Conservation (phyloP, 352 stramenopile species). For the Phytophthora pseudosyringae region DNA sequence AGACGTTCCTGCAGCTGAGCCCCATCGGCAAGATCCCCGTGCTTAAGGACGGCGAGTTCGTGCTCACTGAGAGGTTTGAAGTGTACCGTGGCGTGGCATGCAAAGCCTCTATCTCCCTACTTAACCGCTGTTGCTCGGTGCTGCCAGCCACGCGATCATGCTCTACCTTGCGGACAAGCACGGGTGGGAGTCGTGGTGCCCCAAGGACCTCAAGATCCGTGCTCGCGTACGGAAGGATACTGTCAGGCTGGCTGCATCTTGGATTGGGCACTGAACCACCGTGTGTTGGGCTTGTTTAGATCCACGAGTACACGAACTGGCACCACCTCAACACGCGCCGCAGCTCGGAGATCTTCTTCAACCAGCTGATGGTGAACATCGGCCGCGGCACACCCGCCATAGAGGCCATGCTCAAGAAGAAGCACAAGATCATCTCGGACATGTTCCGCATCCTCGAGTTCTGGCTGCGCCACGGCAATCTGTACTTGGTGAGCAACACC, state of each 20-base stretch:
- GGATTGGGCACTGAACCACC: not conserved
- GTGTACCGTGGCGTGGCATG: not conserved
- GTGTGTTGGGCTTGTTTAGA: slow-evolving; percentile 35
- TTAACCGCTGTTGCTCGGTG: not conserved
- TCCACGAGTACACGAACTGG: slow-evolving; percentile 85
- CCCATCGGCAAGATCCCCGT: slow-evolving; percentile 76
- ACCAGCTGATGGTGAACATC: slow-evolving; percentile 66
- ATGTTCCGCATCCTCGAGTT: slow-evolving; percentile 76
- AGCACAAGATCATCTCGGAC: slow-evolving; percentile 57
- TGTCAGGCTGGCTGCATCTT: not conserved
- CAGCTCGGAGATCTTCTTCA: slow-evolving; percentile 70
- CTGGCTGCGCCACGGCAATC: slow-evolving; percentile 66
- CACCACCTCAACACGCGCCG: slow-evolving; percentile 75
- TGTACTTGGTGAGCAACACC: slow-evolving; percentile 62
- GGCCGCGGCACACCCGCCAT: slow-evolving; percentile 51
- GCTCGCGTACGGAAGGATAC: slow-evolving; percentile 49
- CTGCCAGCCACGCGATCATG: slow-evolving; percentile 74
- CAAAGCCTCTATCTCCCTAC: not conserved
- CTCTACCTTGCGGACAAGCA: slow-evolving; percentile 76
- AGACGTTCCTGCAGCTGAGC: slow-evolving; percentile 60
- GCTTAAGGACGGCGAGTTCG: slow-evolving; percentile 70
- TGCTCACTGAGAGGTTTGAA: slow-evolving; percentile 65
- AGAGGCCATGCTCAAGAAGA: slow-evolving; percentile 55
- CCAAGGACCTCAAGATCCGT: slow-evolving; percentile 62
- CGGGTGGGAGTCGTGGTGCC: slow-evolving; percentile 67